Conservation (phyloP, 2,329 filamentous ascomycete genomes). For the Clarireedia homoeocarpa region DNA sequence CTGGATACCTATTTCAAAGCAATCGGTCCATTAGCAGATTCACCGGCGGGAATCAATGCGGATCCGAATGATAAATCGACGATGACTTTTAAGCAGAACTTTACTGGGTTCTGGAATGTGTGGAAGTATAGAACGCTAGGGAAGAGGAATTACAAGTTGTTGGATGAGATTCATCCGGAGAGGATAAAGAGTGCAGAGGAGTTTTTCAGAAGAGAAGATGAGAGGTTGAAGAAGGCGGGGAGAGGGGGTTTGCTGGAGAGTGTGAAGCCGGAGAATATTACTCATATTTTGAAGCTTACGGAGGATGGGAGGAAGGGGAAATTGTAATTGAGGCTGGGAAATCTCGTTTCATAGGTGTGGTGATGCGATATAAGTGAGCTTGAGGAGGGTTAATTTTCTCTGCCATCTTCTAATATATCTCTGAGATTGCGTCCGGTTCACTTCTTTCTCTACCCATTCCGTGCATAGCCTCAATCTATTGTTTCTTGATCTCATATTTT, state of each 20-base stretch:
- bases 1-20: constrained; percentile 31
- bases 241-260: constrained; percentile 31
- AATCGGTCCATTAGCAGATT: constrained; percentile 15
- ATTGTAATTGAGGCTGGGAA: constrained; percentile 2
- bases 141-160: constrained; percentile 38
- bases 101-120: constrained; percentile 43
- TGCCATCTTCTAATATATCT: too few species aligned
- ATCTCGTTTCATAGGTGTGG: too few species aligned
- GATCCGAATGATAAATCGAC: constrained; percentile 30
- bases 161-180: constrained; percentile 44
- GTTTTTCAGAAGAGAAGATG: constrained; percentile 37
- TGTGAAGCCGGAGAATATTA: constrained; percentile 21
- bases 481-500: too few species aligned
- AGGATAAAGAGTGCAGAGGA: constrained; percentile 42
- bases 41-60: constrained; percentile 30
- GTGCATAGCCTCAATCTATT: too few species aligned
- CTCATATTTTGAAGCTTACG: constrained; percentile 23
- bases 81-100: constrained; percentile 39
- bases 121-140: constrained; percentile 36
- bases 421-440: too few species aligned
- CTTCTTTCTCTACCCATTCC: too few species aligned
- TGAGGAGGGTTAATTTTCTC: too few species aligned
- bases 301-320: constrained; percentile 24
- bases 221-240: constrained; percentile 25
- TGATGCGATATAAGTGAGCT: too few species aligned